Evolutionary conservation across 2,329 filamentous ascomycete species (phyloP).

Genomic region (Chrysoporthe austroafricana): DNA sequence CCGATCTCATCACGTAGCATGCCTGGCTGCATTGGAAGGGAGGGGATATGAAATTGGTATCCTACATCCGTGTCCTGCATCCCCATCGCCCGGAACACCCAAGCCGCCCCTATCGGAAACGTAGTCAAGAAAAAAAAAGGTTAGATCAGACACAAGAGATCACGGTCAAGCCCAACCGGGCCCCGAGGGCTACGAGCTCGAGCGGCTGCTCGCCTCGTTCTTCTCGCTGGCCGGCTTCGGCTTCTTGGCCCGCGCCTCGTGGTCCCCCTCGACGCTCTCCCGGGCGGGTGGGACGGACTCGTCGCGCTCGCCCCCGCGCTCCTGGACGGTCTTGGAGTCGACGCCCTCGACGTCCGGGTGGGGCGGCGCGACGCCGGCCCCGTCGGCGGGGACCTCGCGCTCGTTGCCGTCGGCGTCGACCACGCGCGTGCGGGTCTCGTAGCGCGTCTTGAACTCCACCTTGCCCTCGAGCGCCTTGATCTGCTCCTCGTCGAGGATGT

Average conservation of each 20-base stretch:
- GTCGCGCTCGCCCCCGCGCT: slow-evolving; percentile 39
- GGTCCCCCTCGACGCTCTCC: slow-evolving; percentile 62
- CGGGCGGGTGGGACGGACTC: slow-evolving; percentile 46
- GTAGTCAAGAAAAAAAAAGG: background rate
- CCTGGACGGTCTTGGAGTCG: slow-evolving; percentile 60
- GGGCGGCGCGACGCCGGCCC: slow-evolving; percentile 53
- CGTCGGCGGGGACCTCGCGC: slow-evolving; percentile 54
- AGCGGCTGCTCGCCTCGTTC: slow-evolving; percentile 54
- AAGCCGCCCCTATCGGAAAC: background rate
- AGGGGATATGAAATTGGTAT: slow-evolving; percentile 11
- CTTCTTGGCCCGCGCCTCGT: slow-evolving; percentile 56
- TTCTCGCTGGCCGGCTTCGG: slow-evolving; percentile 68
- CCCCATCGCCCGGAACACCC: slow-evolving; percentile 7
- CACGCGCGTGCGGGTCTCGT: slow-evolving; percentile 90
- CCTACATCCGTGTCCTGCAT: background rate
- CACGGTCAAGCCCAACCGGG: background rate
- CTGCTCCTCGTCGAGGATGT: slow-evolving; percentile 81
- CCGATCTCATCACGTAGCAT: background rate
- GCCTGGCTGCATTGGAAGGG: background rate
- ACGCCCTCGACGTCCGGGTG: slow-evolving; percentile 65
- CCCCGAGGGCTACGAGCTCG: background rate
- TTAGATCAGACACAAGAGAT: background rate
- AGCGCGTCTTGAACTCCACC: slow-evolving; percentile 92
- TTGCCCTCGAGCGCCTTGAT: slow-evolving; percentile 86
- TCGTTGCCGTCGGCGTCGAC: slow-evolving; percentile 82